Evolutionary conservation across 176 grass and related monocot genomes (phyloP), one percentile per base, ranked within the genome.

Genomic region (Guadua angustifolia): DNA sequence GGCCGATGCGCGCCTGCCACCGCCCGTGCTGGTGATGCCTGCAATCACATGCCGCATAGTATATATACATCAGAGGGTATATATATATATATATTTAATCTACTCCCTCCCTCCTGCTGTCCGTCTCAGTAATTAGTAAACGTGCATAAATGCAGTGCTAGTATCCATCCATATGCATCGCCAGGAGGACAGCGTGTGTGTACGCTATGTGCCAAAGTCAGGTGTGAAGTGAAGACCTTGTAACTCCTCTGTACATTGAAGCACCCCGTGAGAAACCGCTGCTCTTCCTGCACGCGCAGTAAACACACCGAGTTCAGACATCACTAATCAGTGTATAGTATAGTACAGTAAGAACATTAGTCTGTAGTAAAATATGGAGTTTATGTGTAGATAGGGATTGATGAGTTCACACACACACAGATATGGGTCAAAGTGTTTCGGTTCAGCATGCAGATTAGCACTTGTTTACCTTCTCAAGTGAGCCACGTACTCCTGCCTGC

Each of bases 11-110:
- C 21, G 97, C 97, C 91, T 99, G 97, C 97, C 97, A 99, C 61
- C 97, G 83, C 22, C 97, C 93, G 84, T 99, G 97, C 78, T 99
- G 97, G 75, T 99, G 97, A 74, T 99, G 97, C 84, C 97, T 96
- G 83, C 56, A 29, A 29, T 29, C 29, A 29, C 29, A 29, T 29
- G 29, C 29, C 29, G 29, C 29, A 29, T 29, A 19, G 6, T 2
- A 53, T 2, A 4, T 4, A 12, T 1, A 1, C 42, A 8, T 9
- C 8, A 43, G 9, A n/a, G n/a, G n/a, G 6, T 2, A 53, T 2
- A 4, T 4, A 12, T 1, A 1, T 8, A 8, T 9, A 9, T 42
- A 7, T 2, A 4, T 58, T 58, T 9, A 3, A 5, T 61, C 13
- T 61, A 29, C 24, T 14, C 58, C 58, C 24, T 14, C 58, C 58